These are phyloP conservation scores for Pulicaria dysenterica DNA, from an alignment of 129 eudicot species.

Conservation along the genomic window DNA sequence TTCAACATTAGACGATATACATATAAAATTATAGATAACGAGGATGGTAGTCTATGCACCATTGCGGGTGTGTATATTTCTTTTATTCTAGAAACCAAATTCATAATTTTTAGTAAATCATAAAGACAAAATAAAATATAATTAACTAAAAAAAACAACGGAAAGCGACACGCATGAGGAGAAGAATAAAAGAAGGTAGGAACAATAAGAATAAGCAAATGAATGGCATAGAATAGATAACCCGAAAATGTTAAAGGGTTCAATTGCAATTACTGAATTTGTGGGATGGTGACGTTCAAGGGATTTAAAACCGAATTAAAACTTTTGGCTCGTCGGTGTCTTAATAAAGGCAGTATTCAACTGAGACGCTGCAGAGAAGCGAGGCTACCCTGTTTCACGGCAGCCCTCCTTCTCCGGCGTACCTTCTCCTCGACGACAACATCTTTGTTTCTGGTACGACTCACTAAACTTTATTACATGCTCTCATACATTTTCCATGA, in stretches of 20 bases:
- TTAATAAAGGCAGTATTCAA: neutral
- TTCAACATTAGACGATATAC: too few species aligned
- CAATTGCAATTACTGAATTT: neutral
- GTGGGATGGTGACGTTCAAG: neutral
- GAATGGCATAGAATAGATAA: too few species aligned
- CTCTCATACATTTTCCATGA: neutral
- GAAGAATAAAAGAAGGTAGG: too few species aligned
- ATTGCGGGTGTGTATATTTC: too few species aligned
- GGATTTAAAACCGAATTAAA: constrained; percentile 21
- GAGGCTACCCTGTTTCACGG: constrained; percentile 8
- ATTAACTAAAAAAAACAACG: too few species aligned
- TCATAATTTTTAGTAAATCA: too few species aligned
- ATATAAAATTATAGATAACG: too few species aligned
- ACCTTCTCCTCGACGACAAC: constrained; percentile 6
- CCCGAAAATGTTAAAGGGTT: neutral
- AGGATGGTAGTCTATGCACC: too few species aligned
- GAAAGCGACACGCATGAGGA: too few species aligned
- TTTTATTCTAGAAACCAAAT: too few species aligned
- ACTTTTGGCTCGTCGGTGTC: constrained; percentile 30
- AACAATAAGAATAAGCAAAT: too few species aligned
- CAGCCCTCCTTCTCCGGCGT: constrained; percentile 14
- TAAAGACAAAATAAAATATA: too few species aligned
- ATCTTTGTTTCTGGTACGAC: constrained; percentile 21
- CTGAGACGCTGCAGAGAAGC: constrained; percentile 9
- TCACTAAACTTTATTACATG: neutral